Evolutionary conservation across 306 rosid species (phyloP), one percentile per base, ranked within the genome.

Genomic region (Prunus davidiana): DNA sequence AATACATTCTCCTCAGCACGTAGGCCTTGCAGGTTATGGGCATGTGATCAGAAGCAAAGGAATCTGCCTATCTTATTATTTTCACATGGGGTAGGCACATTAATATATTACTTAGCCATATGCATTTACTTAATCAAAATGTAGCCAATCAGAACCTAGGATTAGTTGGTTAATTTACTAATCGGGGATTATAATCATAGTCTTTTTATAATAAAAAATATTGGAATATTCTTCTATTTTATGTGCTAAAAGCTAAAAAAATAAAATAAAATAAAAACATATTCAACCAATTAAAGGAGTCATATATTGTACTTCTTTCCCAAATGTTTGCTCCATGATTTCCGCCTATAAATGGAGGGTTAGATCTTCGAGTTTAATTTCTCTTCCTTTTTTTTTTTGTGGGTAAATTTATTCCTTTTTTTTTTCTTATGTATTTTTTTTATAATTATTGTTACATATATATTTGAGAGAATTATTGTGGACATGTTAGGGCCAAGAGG

Each of bases 61-160:
- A 86, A 83, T 83, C 87, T 72, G 47, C 25, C 69, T 67, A 16
- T 67, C 63, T 20, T 72, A 64, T 65, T 51, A 62, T 45, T 79
- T 66, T 63, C 86, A 85, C 86, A 76, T 83, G 91, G 83, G 65
- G 45, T 25, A 34, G 71, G 12, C 73, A 76, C 76, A 27, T 25
- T 74, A 47, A 34, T 63, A 64, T 64, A 64, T 18, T 1, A 38
- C 43, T 38, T 11, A 20, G 20, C 4, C n/a, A 9, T 62, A 57
- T 27, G 19, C 32, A 25, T 64, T 67, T 38, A 38, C n/a, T 25
- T 79, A 64, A 56, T 3, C 12, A 55, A 6, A 28, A 30, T 15
- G 30, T 8, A 12, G 22, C 12, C 1, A 16, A 13, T 3, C 34
- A 55, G 22, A 20, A 71, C 38, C 38, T 62, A 18, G 52, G 14